Conservation (phyloP, 2,329 filamentous ascomycete genomes). For the Hysterium pulicare region DNA sequence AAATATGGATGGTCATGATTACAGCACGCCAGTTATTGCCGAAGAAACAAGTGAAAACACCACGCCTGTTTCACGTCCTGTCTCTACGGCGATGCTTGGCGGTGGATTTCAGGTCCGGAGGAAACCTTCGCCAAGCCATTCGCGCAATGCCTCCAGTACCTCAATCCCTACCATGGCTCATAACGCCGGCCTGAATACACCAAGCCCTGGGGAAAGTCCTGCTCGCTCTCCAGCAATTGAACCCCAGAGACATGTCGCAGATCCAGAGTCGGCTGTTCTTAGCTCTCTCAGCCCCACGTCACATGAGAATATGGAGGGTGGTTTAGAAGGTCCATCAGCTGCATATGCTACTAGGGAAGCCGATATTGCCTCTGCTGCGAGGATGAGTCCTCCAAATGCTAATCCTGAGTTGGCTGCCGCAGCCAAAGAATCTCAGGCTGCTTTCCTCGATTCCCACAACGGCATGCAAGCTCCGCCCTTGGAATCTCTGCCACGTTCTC, state of each 20-base stretch:
- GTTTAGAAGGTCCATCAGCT: conserved; percentile 19
- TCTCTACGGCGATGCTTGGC: conserved; percentile 26
- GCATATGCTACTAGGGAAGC: conserved; percentile 34
- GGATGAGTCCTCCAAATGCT: conserved; percentile 17
- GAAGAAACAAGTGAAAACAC: conserved; percentile 48
- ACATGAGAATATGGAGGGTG: conserved; percentile 21
- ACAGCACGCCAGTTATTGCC: conserved; percentile 52
- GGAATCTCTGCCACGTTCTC: conserved; percentile 27
- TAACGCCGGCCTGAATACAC: conserved; percentile 56
- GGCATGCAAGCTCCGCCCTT: conserved; percentile 23
- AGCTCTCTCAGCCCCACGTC: conserved; percentile 37
- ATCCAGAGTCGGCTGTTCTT: conserved; percentile 46
- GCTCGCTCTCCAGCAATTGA: conserved; percentile 57
- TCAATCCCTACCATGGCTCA: conserved; percentile 44
- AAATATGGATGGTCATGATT: conserved; percentile 37
- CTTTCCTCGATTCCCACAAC: conserved; percentile 34
- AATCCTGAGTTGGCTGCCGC: conserved; percentile 24
- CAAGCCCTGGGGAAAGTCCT: conserved; percentile 58
- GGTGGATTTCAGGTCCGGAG: conserved; percentile 25
- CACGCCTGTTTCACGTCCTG: conserved; percentile 34
- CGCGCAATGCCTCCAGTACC: conserved; percentile 37
- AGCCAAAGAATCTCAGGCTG: conserved; percentile 31
- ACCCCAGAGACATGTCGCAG: conserved; percentile 42
- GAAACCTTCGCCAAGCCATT: conserved; percentile 39
- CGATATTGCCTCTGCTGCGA: conserved; percentile 32